A percentile compares a stretch with the other conserved stretches of the same genome.
These are phyloP conservation scores for Rhodotorula sp. DNA, from an alignment of 1,284 basidiomycete genomes.

Conservation along the genomic window DNA sequence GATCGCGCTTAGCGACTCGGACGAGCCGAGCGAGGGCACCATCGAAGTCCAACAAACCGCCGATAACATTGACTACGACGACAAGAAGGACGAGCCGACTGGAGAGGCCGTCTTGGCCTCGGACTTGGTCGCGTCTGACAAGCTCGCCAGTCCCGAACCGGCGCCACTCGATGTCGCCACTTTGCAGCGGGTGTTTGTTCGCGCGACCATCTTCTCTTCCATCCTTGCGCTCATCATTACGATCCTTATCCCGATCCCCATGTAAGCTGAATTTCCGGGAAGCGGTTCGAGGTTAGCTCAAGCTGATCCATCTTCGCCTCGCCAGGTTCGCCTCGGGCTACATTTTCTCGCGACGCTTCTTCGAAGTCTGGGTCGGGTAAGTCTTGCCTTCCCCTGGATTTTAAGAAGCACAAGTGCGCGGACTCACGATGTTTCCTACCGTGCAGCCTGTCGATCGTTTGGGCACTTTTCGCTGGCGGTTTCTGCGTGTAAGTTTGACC, in stretches of 20 bases:
- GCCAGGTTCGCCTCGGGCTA: conserved; percentile 53
- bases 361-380: conserved; percentile 66
- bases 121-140: background rate
- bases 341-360: conserved; percentile 65
- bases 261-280: conserved; percentile 55
- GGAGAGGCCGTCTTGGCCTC: background rate
- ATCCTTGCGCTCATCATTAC: conserved; percentile 36
- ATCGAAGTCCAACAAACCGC: background rate
- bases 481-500: conserved; percentile 26
- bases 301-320: conserved; percentile 58
- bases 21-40: background rate
- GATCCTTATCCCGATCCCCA: conserved; percentile 50
- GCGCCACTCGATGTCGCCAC: conserved; percentile 16
- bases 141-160: background rate
- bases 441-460: conserved; percentile 9
- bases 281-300: too few relatives aligned
- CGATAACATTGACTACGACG: background rate
- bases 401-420: too few relatives aligned
- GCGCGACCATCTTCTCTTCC: conserved; percentile 35
- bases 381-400: too few relatives aligned
- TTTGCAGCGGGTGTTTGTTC: conserved; percentile 37
- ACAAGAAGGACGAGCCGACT: conserved; percentile 15
- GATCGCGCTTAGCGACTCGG: conserved; percentile 44
- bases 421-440: too few relatives aligned
- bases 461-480: conserved; percentile 20